Evolutionary conservation across 2,329 filamentous ascomycete species (phyloP).

Genomic region (Triangularia setosa): DNA sequence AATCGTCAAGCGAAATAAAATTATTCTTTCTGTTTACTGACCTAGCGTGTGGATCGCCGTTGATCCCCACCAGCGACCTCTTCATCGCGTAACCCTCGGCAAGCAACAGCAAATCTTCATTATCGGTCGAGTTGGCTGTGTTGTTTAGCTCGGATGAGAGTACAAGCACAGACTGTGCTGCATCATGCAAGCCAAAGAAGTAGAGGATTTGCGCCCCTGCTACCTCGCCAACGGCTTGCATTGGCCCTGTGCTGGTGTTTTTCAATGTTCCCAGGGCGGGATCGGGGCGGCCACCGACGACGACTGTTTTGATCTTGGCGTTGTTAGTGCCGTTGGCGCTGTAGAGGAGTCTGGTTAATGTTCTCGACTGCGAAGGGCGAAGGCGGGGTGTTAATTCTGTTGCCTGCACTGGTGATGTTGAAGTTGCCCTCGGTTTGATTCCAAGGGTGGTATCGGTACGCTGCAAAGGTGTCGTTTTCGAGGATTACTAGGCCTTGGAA

Average conservation of each 20-base stretch:
- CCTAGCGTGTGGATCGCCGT: background rate
- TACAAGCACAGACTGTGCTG: conserved; percentile 26
- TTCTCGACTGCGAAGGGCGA: conserved; percentile 50
- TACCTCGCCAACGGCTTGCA: conserved; percentile 48
- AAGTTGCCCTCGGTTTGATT: conserved; percentile 33
- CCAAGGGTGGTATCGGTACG: conserved; percentile 41
- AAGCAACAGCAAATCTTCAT: conserved; percentile 29
- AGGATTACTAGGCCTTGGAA: conserved; percentile 41
- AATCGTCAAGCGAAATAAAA: conserved; percentile 24
- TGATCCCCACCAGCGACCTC: conserved; percentile 16
- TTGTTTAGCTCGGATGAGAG: conserved; percentile 23
- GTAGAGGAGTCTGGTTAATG: conserved; percentile 48
- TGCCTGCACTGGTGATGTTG: conserved; percentile 41
- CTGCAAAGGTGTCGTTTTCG: conserved; percentile 47
- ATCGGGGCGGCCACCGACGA: conserved; percentile 43
- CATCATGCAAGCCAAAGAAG: conserved; percentile 26
- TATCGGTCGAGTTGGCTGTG: conserved; percentile 12
- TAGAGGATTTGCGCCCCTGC: conserved; percentile 41
- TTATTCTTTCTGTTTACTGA: conserved; percentile 37
- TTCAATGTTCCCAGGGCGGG: conserved; percentile 12
- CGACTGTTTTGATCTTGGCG: conserved; percentile 45
- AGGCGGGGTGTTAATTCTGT: conserved; percentile 37
- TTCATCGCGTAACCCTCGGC: conserved; percentile 34
- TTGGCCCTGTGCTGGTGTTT: conserved; percentile 31
- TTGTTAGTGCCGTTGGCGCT: conserved; percentile 36